Evolutionary conservation across 139 green algal species (phyloP).

Genomic region (Microglena sp.): DNA sequence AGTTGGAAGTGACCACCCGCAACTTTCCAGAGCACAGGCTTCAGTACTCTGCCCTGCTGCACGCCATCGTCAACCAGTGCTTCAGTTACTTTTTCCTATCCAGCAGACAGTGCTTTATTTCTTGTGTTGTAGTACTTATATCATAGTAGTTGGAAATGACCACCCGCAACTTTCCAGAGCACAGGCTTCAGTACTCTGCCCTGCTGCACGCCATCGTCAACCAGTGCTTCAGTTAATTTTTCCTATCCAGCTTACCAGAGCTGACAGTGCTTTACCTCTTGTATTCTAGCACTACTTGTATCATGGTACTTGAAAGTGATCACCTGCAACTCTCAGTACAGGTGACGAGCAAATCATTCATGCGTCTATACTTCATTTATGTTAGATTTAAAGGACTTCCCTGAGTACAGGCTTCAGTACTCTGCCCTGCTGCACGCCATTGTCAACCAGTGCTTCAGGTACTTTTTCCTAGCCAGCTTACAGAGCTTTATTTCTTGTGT

Average conservation of each 20-base stretch:
- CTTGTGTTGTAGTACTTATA: neutral
- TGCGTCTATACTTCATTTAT: neutral
- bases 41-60: neutral
- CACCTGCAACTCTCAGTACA: slow-evolving; percentile 59
- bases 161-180: neutral
- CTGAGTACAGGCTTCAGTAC: neutral
- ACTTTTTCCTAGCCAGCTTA: neutral
- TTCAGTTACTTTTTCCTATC: slow-evolving; percentile 33
- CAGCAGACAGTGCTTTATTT: neutral
- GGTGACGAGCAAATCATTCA: slow-evolving; percentile 56
- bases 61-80: slow-evolving; percentile 72
- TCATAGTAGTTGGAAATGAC: neutral
- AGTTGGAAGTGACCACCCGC: neutral
- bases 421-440: neutral
- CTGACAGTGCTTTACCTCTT: neutral
- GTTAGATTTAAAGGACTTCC: neutral
- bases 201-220: slow-evolving; percentile 45
- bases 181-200: neutral
- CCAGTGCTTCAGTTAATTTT: slow-evolving; percentile 63
- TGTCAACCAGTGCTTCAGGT: too few species aligned
- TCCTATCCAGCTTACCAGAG: neutral
- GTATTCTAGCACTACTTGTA: neutral
- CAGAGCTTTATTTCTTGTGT: neutral
- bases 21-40: neutral
- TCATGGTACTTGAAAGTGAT: neutral